Evolutionary conservation across 2,329 filamentous ascomycete species (phyloP).

Genomic region (Cladosporium sp.): DNA sequence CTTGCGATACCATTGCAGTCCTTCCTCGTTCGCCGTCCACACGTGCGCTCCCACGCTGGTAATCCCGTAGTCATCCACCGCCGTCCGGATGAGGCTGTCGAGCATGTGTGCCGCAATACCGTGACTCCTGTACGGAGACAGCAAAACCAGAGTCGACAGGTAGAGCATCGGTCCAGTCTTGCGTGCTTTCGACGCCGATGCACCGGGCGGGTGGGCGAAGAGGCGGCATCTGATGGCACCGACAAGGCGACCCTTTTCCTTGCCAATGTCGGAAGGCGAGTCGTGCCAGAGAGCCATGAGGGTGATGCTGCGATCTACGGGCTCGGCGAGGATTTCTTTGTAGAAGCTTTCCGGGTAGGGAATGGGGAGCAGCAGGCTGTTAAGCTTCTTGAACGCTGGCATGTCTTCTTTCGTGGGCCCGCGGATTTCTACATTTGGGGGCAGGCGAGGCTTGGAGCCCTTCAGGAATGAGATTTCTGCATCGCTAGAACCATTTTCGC

Average conservation of each 20-base stretch:
- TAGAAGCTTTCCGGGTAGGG: constrained; percentile 57
- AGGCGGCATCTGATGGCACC: constrained; percentile 45
- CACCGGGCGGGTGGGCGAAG: constrained; percentile 24
- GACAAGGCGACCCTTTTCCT: constrained; percentile 33
- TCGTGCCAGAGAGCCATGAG: constrained; percentile 55
- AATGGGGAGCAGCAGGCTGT: constrained; percentile 53
- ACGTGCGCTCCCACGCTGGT: constrained; percentile 55
- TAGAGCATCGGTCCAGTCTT: constrained; percentile 42
- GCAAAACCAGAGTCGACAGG: constrained; percentile 54
- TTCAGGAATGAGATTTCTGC: background rate
- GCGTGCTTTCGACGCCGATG: background rate
- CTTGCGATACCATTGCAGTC: constrained; percentile 53
- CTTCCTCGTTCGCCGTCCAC: constrained; percentile 57
- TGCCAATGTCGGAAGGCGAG: constrained; percentile 24
- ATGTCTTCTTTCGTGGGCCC: constrained; percentile 49
- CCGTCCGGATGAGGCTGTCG: constrained; percentile 27
- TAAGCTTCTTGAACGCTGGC: constrained; percentile 51
- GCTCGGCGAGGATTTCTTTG: constrained; percentile 52
- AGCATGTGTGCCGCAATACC: constrained; percentile 54
- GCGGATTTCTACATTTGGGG: constrained; percentile 48
- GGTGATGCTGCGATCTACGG: constrained; percentile 47
- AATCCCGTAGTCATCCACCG: constrained; percentile 45
- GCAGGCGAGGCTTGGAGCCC: constrained; percentile 24
- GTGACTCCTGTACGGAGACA: constrained; percentile 53
- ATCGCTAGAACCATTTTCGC: background rate